Conservation (phyloP, 257 asterid species). For the Vinca minor region DNA sequence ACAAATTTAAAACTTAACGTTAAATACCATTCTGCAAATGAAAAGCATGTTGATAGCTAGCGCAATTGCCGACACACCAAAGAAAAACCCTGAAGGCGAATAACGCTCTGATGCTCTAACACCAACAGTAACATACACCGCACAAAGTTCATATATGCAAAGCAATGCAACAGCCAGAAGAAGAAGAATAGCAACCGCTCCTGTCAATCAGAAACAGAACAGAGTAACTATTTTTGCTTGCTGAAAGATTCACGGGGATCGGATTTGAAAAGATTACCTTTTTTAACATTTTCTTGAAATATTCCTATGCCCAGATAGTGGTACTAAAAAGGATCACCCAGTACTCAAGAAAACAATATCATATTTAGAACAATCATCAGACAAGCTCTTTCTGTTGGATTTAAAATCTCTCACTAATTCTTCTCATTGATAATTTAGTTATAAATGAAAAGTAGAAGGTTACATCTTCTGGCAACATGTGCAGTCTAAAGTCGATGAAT, state of each 20-base stretch:
- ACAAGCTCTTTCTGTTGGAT: background rate
- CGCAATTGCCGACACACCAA: conserved; percentile 96
- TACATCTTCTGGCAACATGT: background rate
- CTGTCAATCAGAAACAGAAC: conserved; percentile 32
- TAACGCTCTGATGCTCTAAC: conserved; percentile 91
- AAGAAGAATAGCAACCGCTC: conserved; percentile 96
- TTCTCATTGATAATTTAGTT: too few species aligned
- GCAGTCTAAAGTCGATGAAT: background rate
- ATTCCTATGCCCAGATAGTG: background rate
- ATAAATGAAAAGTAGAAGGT: background rate
- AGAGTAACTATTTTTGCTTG: background rate
- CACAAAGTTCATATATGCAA: conserved; percentile 97
- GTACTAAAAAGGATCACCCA: background rate
- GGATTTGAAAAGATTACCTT: background rate
- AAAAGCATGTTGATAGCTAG: conserved; percentile 98
- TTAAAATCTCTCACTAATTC: background rate
- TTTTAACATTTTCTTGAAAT: background rate
- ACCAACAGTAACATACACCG: conserved; percentile 92
- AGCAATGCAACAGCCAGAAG: conserved; percentile 96
- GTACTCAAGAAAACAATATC: background rate
- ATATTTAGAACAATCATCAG: background rate
- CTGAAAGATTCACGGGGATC: background rate
- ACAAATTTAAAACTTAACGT: conserved; percentile 44
- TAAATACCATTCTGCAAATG: conserved; percentile 97
- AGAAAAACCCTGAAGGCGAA: conserved; percentile 98